Base-by-base conservation (phyloP, 352 stramenopile species). In the Phytophthora foliorum region DNA sequence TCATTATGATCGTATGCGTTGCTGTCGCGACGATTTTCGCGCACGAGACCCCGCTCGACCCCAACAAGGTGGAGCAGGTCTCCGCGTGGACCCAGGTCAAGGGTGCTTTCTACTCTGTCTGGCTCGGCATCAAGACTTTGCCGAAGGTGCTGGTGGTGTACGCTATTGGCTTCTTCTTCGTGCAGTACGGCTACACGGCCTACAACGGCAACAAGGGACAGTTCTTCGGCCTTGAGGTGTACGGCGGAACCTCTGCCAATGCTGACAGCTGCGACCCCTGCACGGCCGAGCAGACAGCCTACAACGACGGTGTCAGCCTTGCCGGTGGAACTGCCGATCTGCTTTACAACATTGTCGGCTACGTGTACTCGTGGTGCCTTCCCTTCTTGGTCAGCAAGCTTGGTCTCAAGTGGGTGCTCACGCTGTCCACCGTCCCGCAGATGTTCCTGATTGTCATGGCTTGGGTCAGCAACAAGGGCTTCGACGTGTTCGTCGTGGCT, bases 1-100 rank as follows among this genome's bases (percentile, higher is more conserved):
- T 79, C 27, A 67, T 83, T 16, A 86, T 88, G 75, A 31, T 81
- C 19, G 17, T 82, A 25, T 78, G 62, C 9, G 63, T 86, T 8
- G 41, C 48, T 0, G 57, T 75, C 2, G 75, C 75, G 0, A 72
- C 54, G 44, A 16, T 74, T 16, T 62, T 57, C 10, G 77, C 69
- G 0, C 57, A 81, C 42, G 80, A 89, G 38, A 81, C 48, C 6
- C 71, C 79, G 21, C 42, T 84, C 2, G 67, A 78, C 55, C 65
- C 56, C 22, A 72, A 24, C 22, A 67, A 56, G 31, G 25, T 68
- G 46, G 50, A 66, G 1, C 25, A 77, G 36, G 14, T 44, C 0
- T 69, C 72, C 1, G 38, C 70, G 0, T 50, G 38, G 17, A 22
- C 41, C 22, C 64, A 74, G 21, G 52, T 79, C 17, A 60, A 76